Evolutionary conservation across 2,329 filamentous ascomycete species (phyloP).

Genomic region (Cyanodermella asteris): DNA sequence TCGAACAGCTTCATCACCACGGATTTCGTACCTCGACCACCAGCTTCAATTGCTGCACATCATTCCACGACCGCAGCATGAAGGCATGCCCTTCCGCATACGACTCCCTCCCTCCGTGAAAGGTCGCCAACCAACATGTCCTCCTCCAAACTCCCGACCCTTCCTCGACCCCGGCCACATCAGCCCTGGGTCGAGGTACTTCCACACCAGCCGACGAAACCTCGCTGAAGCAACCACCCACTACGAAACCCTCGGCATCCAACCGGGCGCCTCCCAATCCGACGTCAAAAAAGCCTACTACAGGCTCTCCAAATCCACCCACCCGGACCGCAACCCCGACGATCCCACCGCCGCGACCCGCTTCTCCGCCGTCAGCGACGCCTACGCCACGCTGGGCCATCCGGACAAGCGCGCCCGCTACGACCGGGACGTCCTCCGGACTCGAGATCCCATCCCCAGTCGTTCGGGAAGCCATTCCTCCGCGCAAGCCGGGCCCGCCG

Average conservation of each 20-base stretch:
- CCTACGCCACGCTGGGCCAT: slow-evolving; percentile 56
- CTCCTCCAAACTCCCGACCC: no score
- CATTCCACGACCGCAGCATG: no score
- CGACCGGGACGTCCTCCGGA: slow-evolving; percentile 55
- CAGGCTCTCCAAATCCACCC: slow-evolving; percentile 69
- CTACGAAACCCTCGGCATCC: slow-evolving; percentile 64
- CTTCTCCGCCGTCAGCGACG: slow-evolving; percentile 68
- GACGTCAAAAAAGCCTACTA: slow-evolving; percentile 97
- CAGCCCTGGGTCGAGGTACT: no score
- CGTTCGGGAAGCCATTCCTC: slow-evolving; percentile 15
- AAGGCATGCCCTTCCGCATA: no score
- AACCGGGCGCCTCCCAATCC: slow-evolving; percentile 41
- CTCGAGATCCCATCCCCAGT: no score
- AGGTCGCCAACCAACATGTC: no score
- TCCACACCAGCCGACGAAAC: slow-evolving; percentile 23
- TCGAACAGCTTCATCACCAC: no score
- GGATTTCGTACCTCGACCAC: no score
- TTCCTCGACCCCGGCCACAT: no score
- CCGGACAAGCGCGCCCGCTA: slow-evolving; percentile 56
- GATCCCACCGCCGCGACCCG: slow-evolving; percentile 50
- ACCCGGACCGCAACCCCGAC: slow-evolving; percentile 71
- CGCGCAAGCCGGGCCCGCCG: slow-evolving; percentile 29
- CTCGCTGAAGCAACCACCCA: slow-evolving; percentile 33
- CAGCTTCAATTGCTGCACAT: no score
- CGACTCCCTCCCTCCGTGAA: no score